Conservation (phyloP, 495 filamentous ascomycete species). For the Trypethelium eluteriae region DNA sequence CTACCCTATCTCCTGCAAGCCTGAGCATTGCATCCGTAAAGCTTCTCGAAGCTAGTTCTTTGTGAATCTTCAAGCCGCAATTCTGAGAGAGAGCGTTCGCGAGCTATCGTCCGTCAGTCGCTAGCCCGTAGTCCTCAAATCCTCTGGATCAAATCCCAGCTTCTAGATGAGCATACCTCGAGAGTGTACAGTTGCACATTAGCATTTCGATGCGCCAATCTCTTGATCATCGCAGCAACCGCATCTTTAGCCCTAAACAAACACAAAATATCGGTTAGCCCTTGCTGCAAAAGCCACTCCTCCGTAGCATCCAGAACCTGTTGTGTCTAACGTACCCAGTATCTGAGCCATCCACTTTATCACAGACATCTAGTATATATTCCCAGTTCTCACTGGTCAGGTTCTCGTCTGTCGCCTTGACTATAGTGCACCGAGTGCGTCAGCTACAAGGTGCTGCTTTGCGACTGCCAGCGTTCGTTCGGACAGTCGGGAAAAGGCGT, state of each 20-base stretch:
- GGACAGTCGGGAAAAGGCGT: neutral
- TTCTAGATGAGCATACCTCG: conserved; percentile 53
- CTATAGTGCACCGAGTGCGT: conserved; percentile 40
- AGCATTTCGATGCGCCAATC: conserved; percentile 91
- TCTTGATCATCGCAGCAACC: conserved; percentile 89
- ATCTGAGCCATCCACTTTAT: conserved; percentile 66
- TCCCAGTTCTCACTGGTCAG: conserved; percentile 98
- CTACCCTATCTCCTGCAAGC: conserved; percentile 75
- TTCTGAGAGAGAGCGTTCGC: conserved; percentile 93
- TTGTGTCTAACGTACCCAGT: conserved; percentile 47
- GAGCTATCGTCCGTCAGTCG: conserved; percentile 47
- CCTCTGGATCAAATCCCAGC: neutral
- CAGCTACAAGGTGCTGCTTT: conserved; percentile 1
- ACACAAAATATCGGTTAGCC: neutral
- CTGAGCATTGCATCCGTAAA: conserved; percentile 93
- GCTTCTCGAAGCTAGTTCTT: conserved; percentile 84
- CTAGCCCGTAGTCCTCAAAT: neutral
- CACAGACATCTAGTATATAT: conserved; percentile 96
- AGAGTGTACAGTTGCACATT: conserved; percentile 99
- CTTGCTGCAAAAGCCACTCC: neutral
- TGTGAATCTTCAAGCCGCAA: conserved; percentile 83
- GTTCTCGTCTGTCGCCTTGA: conserved; percentile 98
- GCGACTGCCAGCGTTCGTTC: neutral
- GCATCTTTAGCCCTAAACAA: conserved; percentile 68
- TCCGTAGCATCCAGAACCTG: neutral